Base-by-base conservation (phyloP, 345 rosid species). In the Brassica nigra region DNA sequence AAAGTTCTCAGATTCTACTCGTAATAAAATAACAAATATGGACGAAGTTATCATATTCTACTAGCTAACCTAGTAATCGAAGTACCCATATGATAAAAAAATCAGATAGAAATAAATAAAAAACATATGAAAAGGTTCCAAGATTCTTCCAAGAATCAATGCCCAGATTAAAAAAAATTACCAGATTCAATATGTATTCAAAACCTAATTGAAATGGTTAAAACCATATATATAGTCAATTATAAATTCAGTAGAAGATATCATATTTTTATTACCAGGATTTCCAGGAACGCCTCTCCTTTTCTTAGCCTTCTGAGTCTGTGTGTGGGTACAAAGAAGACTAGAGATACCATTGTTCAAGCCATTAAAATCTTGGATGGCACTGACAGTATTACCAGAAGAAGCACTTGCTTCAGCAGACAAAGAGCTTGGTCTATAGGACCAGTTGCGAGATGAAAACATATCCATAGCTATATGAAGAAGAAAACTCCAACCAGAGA, bases 261-360 rank as follows among this genome's bases (percentile, higher is more conserved):
- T 3, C 5, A 5, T 15, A 39, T 68, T 42, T 55, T 39, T 39
- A 3, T 76, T 80, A 90, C 98, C 98, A 79, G 97, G 97, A 81
- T 94, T 92, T 10, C 98, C 97, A 20, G 98, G 98, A 72, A 89
- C 87, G 85, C 87, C 90, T 86, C 98, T 85, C 37, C 90, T 92
- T 89, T 90, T 94, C 89, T 88, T 92, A 74, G 72, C 47, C 83
- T 87, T 92, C 18, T 84, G 88, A 57, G 84, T 84, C 57, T 76
- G 90, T 15, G 66, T 42, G 62, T 84, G 86, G 4, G 84, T 79
- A 62, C 78, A 61, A 47, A 79, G 31, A 78, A 78, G 31, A 79
- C 80, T 74, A 18, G 91, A 83, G 68, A 68, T 66, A 6, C 82
- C 69, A 36, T 80, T 85, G 80, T 82, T 84, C 62, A 87, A 82